A percentile compares a stretch with the other conserved stretches of the same genome.
phyloP scores from a whole-genome alignment of 345 rosid genomes.

The Gossypium thurberi region DNA sequence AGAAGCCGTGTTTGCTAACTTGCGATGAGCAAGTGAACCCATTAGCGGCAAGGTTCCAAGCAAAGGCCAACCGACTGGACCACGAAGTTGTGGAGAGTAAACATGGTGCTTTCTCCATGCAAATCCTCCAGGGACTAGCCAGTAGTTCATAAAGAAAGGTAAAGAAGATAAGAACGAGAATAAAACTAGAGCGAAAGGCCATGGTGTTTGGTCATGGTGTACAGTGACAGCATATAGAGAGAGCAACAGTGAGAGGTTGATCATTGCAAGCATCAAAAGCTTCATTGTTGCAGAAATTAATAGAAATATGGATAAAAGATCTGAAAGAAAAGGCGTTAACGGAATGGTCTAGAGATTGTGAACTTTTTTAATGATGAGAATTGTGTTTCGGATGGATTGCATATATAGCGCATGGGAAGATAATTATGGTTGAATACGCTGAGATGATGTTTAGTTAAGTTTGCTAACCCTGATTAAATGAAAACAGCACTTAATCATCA shows the following conservation, averaged over 20 bases:
- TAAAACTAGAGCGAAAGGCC: conserved; percentile 20
- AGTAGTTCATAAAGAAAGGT: conserved; percentile 26
- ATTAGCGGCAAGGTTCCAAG: conserved; percentile 44
- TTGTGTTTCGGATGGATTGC: conserved; percentile 18
- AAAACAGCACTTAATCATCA: background rate
- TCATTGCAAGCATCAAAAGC: conserved; percentile 9
- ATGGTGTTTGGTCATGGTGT: conserved; percentile 3
- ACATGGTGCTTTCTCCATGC: conserved; percentile 51
- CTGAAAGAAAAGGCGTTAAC: background rate
- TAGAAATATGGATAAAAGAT: background rate
- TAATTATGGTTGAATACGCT: background rate
- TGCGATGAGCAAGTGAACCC: conserved; percentile 59
- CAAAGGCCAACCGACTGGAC: conserved; percentile 52
- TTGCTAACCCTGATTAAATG: conserved; percentile 2
- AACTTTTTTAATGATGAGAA: conserved; percentile 23
- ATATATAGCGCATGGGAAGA: conserved; percentile 28
- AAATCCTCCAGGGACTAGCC: conserved; percentile 55
- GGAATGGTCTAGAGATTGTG: conserved; percentile 21
- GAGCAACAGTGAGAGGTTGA: conserved; percentile 13
- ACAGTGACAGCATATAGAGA: conserved; percentile 6
- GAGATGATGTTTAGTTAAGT: background rate
- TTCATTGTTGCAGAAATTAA: conserved; percentile 18
- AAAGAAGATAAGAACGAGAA: conserved; percentile 19
- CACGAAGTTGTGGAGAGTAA: conserved; percentile 24
- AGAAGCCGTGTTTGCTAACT: conserved; percentile 39